phyloP scores from a whole-genome alignment of 345 rosid genomes.

The Syzygium aromaticum region DNA sequence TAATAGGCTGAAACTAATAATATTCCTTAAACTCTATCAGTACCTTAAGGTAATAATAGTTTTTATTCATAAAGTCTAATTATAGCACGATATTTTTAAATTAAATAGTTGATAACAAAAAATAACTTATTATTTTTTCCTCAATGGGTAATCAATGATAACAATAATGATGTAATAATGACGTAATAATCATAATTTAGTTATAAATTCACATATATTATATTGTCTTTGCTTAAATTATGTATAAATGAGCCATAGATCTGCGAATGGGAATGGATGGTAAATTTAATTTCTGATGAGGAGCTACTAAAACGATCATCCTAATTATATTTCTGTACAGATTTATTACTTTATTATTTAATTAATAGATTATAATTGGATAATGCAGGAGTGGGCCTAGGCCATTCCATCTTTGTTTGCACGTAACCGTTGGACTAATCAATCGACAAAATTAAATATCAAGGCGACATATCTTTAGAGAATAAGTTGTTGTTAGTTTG shows the following conservation, averaged over 20 bases:
- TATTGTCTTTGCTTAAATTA: too few relatives aligned
- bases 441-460: too few relatives aligned
- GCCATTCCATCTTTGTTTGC: not conserved
- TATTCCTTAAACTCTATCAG: not conserved
- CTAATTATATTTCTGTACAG: not conserved
- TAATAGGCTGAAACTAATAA: too few relatives aligned
- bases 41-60: not conserved
- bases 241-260: not conserved
- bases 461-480: not conserved
- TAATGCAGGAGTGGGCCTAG: not conserved
- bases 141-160: not conserved
- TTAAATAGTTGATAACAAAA: not conserved
- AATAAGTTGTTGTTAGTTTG: not conserved
- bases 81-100: not conserved
- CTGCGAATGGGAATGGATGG: too few relatives aligned
- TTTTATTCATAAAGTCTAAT: not conserved
- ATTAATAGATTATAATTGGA: not conserved
- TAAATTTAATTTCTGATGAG: not conserved
- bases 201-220: too few relatives aligned
- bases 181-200: not conserved
- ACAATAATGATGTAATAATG: not conserved
- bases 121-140: not conserved
- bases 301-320: not conserved
- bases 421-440: too few relatives aligned
- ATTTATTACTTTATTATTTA: too few relatives aligned